Conservation (phyloP, 768 basidiomycete species). For the Lactifluus volemus region DNA sequence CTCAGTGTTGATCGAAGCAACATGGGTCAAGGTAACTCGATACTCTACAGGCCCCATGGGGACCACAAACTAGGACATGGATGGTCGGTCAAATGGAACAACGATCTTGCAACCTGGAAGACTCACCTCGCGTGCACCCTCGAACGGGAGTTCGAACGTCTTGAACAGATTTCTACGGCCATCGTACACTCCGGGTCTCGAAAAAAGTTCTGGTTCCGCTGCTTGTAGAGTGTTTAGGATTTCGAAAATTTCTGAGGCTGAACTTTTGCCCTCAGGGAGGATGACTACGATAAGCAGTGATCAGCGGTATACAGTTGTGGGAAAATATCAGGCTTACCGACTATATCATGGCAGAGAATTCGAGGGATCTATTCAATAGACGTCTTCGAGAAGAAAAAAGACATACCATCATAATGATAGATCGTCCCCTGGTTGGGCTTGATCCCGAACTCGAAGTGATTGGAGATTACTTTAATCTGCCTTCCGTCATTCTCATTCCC, state of each 20-base stretch:
- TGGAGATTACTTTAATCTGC: constrained; percentile 36
- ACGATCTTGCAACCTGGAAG: not conserved
- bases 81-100: constrained; percentile 3
- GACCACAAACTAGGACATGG: constrained; percentile 48
- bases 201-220: constrained; percentile 57
- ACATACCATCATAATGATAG: constrained; percentile 72
- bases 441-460: constrained; percentile 53
- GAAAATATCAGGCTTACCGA: constrained; percentile 30
- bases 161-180: constrained; percentile 74
- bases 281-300: constrained; percentile 39
- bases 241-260: constrained; percentile 59
- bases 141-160: constrained; percentile 51
- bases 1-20: constrained; percentile 82
- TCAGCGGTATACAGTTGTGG: not conserved
- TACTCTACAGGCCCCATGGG: constrained; percentile 53
- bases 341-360: constrained; percentile 23
- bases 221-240: constrained; percentile 57
- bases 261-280: constrained; percentile 53
- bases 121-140: constrained; percentile 42
- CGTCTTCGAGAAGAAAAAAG: not conserved
- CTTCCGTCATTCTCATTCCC: constrained; percentile 47
- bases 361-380: not conserved
- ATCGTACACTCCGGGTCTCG: constrained; percentile 66
- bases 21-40: constrained; percentile 54
- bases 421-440: constrained; percentile 55